Evolutionary conservation across 306 rosid genomes (phyloP).

Genomic region (Rosa lucieae): DNA sequence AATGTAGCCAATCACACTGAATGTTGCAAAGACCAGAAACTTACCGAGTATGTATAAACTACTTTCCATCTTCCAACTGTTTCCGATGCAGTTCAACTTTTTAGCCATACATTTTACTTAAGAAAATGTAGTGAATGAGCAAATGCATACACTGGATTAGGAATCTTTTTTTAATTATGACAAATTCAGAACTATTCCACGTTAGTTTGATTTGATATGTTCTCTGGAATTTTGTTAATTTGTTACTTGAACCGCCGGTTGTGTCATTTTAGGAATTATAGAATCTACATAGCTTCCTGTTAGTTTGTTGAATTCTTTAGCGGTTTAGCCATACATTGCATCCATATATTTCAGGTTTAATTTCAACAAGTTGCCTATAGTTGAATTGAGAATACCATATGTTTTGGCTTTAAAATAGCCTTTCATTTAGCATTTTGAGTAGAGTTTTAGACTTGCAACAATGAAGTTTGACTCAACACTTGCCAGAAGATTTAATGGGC

Average conservation of each 20-base stretch:
- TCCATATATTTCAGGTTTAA: neutral
- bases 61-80: neutral
- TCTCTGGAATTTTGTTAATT: neutral
- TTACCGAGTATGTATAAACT: neutral
- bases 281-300: neutral
- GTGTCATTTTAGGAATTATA: neutral
- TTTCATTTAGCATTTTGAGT: neutral
- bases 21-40: neutral
- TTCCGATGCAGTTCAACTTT: neutral
- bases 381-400: neutral
- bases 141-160: neutral
- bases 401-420: neutral
- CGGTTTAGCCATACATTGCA: neutral
- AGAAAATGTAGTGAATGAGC: neutral
- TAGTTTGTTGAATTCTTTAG: neutral
- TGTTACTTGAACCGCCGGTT: neutral
- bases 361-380: neutral
- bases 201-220: neutral
- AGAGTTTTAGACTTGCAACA: conserved; percentile 9
- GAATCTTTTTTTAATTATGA: neutral
- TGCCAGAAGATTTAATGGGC: conserved; percentile 71
- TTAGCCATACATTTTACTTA: neutral
- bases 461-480: conserved; percentile 56
- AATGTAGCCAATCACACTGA: too few species aligned
- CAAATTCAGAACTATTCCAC: neutral